phyloP scores from a whole-genome alignment of 2,329 filamentous ascomycete genomes.

The Chaetoscypha palmicola region DNA sequence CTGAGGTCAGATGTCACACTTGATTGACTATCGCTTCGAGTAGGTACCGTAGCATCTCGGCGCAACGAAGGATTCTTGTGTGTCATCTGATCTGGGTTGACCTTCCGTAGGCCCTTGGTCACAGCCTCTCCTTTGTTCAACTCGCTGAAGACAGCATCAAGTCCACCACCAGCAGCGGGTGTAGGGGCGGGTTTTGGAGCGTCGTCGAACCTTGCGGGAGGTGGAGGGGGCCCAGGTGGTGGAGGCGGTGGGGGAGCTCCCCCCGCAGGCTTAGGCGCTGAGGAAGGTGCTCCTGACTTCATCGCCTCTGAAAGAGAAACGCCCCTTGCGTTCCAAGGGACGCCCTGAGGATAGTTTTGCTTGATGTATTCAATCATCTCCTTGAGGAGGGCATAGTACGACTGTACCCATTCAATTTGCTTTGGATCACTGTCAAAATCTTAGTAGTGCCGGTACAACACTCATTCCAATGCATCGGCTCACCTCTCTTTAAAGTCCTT shows the following conservation, averaged over 20 bases:
- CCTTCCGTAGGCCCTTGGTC: constrained; percentile 83
- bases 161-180: constrained; percentile 49
- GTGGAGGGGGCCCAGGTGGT: constrained; percentile 44
- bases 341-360: constrained; percentile 69
- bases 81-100: constrained; percentile 93
- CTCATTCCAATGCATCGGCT: too few species aligned
- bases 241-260: constrained; percentile 54
- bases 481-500: constrained; percentile 83
- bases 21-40: constrained; percentile 44
- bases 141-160: constrained; percentile 85
- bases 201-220: constrained; percentile 47
- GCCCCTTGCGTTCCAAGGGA: constrained; percentile 80
- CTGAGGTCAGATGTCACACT: constrained; percentile 46
- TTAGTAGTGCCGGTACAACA: too few species aligned
- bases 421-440: constrained; percentile 55
- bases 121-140: constrained; percentile 85
- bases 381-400: constrained; percentile 88
- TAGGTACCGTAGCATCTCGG: constrained; percentile 61
- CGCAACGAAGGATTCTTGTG: constrained; percentile 94
- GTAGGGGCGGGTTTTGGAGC: constrained; percentile 40
- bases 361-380: constrained; percentile 79
- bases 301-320: constrained; percentile 65
- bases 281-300: constrained; percentile 35
- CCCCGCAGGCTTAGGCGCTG: constrained; percentile 43
- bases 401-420: constrained; percentile 81